Percentiles rank a stretch among this genome's conserved stretches.
Evolutionary conservation across 2,329 filamentous ascomycete species (phyloP).

Genomic region (Colletotrichum tropicale): DNA sequence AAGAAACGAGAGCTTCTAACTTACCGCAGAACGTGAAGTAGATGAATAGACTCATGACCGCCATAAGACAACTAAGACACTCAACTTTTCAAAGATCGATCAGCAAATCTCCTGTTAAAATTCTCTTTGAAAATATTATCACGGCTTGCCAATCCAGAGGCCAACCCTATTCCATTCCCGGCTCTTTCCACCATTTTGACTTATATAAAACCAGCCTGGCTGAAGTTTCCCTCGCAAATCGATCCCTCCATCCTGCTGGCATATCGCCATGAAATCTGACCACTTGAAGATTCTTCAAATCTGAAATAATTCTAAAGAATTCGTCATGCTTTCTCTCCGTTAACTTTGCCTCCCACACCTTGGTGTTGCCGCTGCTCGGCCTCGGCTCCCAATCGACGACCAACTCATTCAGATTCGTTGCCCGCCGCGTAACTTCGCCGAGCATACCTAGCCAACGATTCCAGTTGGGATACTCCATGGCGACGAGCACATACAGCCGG

Average conservation of each 20-base stretch:
- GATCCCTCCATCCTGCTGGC: constrained; percentile 1
- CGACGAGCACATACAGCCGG: constrained; percentile 28
- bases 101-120: neutral
- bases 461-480: constrained; percentile 32
- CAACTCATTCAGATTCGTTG: constrained; percentile 23
- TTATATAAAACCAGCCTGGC: neutral
- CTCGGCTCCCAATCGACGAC: constrained; percentile 34
- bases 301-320: neutral
- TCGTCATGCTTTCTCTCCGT: constrained; percentile 7
- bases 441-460: constrained; percentile 34
- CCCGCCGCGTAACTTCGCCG: constrained; percentile 20
- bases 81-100: neutral
- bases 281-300: neutral
- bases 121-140: neutral
- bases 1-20: neutral
- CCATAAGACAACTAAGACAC: neutral
- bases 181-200: constrained; percentile 15
- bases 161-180: constrained; percentile 4
- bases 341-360: constrained; percentile 6
- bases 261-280: constrained; percentile 2
- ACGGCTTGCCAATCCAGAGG: neutral
- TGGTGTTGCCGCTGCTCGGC: neutral
- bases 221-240: neutral
- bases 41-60: neutral
- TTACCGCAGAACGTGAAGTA: neutral